Base-by-base conservation (phyloP, 352 stramenopile species). In the Phytopythium cucurbitacearum region DNA sequence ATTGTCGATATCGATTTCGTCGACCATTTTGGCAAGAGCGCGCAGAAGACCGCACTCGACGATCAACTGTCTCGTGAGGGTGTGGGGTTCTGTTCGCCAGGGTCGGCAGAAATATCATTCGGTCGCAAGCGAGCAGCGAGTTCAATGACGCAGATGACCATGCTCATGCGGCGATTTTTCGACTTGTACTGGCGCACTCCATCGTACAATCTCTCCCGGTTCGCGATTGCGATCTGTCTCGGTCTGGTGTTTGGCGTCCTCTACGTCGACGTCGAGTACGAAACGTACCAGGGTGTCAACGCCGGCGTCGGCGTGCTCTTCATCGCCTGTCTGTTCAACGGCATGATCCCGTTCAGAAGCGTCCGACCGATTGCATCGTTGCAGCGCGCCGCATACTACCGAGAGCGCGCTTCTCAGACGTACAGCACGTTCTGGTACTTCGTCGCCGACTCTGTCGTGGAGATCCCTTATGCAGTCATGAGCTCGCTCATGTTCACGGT, bases 371-470 rank as follows among this genome's bases (percentile, higher is more conserved):
- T 94, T 4, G 84, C 89, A 38, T 57, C 76, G 51, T 64, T 70
- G 35, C 80, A 96, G 50, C 70, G 89, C 12, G 78, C 76, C n/a
- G 82, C 88, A 46, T 97, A 80, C 53, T 78, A 78, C 40, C 65
- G 69, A 7, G 69, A 78, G 39, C 70, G 85, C 34, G 64, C 73
- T 13, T 76, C 83, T 3, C 55, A 87, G 40, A 95, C 92, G 57
- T 98, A 97, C 55, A 67, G 72, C 44, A 43, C 73, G 12, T 51
- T 64, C 10, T 71, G 80, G 44, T 88, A 96, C 51, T 69, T 69
- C 16, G 32, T 92, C 4, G 72, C 78, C 1, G 81, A 74, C 21
- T 89, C 73, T 7, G 9, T 97, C 11, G 65, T 71, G 1, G 89
- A 97, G 65, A 51, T 73, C 9, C 65, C 65, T 12, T 73, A 65